These are phyloP conservation scores for Amphirosellinia nigrospora DNA, from an alignment of 495 filamentous ascomycete genomes.

Conservation along the genomic window DNA sequence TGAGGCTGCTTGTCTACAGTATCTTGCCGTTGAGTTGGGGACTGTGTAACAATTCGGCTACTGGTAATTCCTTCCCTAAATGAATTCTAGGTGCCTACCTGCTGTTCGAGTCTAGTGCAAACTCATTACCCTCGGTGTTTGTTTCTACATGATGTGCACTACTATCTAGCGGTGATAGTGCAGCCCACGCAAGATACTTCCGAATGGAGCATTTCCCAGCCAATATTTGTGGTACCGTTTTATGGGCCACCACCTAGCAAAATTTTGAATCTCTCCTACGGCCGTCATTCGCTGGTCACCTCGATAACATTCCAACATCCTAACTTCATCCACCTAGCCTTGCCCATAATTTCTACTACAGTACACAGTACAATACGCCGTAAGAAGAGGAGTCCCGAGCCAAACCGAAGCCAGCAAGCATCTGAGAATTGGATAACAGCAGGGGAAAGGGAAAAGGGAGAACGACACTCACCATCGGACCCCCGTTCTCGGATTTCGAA, in stretches of 20 bases:
- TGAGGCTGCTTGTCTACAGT: too few species aligned
- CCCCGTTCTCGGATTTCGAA: not conserved
- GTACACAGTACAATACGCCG: not conserved
- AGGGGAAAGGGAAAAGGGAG: not conserved
- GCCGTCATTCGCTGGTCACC: constrained; percentile 3
- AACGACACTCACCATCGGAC: not conserved
- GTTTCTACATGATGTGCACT: not conserved
- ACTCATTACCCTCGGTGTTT: too few species aligned
- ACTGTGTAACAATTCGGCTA: not conserved
- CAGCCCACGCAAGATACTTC: not conserved
- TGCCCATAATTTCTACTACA: too few species aligned
- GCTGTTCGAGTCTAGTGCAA: too few species aligned
- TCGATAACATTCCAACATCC: not conserved
- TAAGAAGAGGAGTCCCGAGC: not conserved
- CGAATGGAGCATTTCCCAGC: constrained; percentile 7
- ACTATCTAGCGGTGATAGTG: not conserved
- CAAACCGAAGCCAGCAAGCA: not conserved
- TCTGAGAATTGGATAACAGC: not conserved
- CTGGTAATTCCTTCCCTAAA: not conserved
- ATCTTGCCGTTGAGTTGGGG: too few species aligned
- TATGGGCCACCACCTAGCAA: constrained; percentile 3
- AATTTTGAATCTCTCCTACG: not conserved
- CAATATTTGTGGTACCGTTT: not conserved
- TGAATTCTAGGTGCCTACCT: not conserved
- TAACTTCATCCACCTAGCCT: constrained; percentile 1